Percentiles rank a stretch among this genome's conserved stretches.
phyloP scores from a whole-genome alignment of 1,284 basidiomycete species.

The Ustanciosporium gigantosporum region DNA sequence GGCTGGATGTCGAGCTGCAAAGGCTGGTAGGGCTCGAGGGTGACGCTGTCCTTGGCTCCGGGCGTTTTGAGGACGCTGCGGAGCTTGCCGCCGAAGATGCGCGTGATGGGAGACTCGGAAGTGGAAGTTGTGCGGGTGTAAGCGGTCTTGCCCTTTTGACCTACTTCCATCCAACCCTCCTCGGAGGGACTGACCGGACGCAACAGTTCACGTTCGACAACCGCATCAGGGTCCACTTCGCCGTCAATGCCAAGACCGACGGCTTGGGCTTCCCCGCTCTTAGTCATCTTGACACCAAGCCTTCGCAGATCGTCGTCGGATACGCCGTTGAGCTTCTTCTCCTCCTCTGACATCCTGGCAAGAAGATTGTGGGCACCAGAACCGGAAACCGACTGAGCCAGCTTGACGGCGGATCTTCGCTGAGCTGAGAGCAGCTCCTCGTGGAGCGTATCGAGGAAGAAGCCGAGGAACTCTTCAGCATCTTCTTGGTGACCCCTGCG shows the following conservation, averaged over 20 bases:
- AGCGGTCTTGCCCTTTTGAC: slow-evolving; percentile 82
- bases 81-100: slow-evolving; percentile 91
- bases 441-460: slow-evolving; percentile 91
- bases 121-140: slow-evolving; percentile 79
- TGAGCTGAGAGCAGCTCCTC: slow-evolving; percentile 81
- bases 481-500: slow-evolving; percentile 94
- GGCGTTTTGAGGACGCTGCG: slow-evolving; percentile 82
- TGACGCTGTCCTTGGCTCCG: slow-evolving; percentile 79
- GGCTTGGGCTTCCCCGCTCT: slow-evolving; percentile 3
- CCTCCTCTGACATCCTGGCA: slow-evolving; percentile 27
- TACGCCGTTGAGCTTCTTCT: slow-evolving; percentile 36
- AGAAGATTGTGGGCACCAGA: slow-evolving; percentile 25
- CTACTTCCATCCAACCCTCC: slow-evolving; percentile 83
- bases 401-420: slow-evolving; percentile 58
- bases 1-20: slow-evolving; percentile 80
- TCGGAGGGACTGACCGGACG: slow-evolving; percentile 53
- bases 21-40: slow-evolving; percentile 89
- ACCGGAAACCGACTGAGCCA: slow-evolving; percentile 55
- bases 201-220: slow-evolving; percentile 64
- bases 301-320: slow-evolving; percentile 25
- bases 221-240: slow-evolving; percentile 63
- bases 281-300: slow-evolving; percentile 17
- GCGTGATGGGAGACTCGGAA: slow-evolving; percentile 82
- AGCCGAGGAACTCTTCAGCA: slow-evolving; percentile 97
- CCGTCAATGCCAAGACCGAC: slow-evolving; percentile 12